Base-by-base conservation (phyloP, 2,329 filamentous ascomycete species). In the Torrubiella hemipterigena region DNA sequence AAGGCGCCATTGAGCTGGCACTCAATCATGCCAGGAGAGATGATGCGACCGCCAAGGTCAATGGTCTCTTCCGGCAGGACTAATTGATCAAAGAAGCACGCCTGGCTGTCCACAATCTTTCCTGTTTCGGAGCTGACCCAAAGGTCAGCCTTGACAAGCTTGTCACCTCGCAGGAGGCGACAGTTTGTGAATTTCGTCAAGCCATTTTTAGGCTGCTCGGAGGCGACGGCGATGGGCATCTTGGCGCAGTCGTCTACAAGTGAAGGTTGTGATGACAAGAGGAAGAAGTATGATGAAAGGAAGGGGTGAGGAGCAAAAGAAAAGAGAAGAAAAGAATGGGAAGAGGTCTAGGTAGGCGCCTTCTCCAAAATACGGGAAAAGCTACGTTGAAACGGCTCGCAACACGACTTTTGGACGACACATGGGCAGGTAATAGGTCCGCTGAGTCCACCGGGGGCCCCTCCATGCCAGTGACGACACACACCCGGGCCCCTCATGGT, bases 111-210 rank as follows among this genome's bases (percentile, higher is more conserved):
- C 29, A 94, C 64, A 46, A 94, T 84, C 53, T 84, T 87, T 42
- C 87, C 87, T 2, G 78, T 84, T 12, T 67, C 51, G 1, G 84
- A 81, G 53, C 81, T 86, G 38, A 94, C 76, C 85, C 85, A 94
- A n/a, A 94, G 69, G 49, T 94, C 87, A 40, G 81, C 76, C 27
- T 73, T 56, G 27, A 93, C 68, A 17, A 94, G 65, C 14, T 64
- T 49, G 41, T 78, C 67, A 42, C 73, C 74, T 47, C 73, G 76
- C 36, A 89, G 65, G 17, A 93, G 62, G 30, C 80, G 76, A 51
- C 86, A 93, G 59, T 93, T 93, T 48, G 83, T 91, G 53, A 93
- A 81, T 52, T 89, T 91, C 49, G 81, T 86, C 50, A 94, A 78
- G 46, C 67, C 67, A 40, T 65, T 63, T 19, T 47, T 57, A 29